Evolutionary conservation across 2,329 filamentous ascomycete genomes (phyloP).

Genomic region (Alternaria viburni): DNA sequence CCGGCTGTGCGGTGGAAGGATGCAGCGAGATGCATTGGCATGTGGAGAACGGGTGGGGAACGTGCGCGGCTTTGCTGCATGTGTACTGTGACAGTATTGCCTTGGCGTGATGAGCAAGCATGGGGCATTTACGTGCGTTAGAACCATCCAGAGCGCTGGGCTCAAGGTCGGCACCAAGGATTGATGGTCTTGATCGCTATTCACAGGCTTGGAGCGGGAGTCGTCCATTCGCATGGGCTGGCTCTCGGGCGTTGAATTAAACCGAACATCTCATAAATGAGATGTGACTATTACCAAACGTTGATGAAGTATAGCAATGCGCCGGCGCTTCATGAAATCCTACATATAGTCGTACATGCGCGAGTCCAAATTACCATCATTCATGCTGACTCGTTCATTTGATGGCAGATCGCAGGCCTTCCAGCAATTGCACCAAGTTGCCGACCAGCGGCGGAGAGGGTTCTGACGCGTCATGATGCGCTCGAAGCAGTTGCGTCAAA

Average conservation of each 20-base stretch:
- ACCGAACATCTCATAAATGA: not conserved
- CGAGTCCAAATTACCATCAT: not conserved
- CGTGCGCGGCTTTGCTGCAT: not conserved
- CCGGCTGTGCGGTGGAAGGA: not conserved
- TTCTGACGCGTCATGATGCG: slow-evolving; percentile 48
- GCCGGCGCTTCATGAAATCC: not conserved
- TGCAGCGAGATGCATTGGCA: not conserved
- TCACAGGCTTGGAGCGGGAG: not conserved
- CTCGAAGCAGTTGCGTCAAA: slow-evolving; percentile 65
- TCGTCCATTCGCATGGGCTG: not conserved
- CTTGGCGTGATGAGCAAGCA: not conserved
- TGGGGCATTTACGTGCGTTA: not conserved
- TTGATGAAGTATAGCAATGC: not conserved
- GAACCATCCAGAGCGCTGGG: not conserved
- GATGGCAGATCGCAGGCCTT: slow-evolving; percentile 63
- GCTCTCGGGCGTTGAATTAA: not conserved
- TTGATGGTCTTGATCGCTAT: not conserved
- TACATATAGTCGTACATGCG: not conserved
- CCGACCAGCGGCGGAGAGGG: slow-evolving; percentile 67
- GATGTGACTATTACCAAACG: not conserved
- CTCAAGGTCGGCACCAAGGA: not conserved
- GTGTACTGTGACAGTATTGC: not conserved
- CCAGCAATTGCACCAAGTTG: slow-evolving; percentile 69
- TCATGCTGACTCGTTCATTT: slow-evolving; percentile 11
- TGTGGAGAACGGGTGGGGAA: not conserved